Conservation (phyloP, 2,329 filamentous ascomycete genomes). For the Paecilomyces sp. region DNA sequence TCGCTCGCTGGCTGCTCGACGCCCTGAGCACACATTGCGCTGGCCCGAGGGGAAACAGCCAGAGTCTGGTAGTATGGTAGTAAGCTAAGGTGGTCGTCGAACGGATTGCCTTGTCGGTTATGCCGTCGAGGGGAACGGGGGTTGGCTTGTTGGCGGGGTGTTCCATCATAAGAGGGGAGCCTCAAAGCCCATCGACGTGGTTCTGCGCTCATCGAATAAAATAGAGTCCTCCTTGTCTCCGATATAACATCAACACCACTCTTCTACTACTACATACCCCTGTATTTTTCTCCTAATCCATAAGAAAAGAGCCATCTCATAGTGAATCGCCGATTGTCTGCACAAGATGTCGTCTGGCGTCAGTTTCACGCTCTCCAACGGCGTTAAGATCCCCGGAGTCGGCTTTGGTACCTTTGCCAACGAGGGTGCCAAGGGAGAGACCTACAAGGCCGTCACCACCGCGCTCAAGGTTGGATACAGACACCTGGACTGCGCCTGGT, state of each 20-base stretch:
- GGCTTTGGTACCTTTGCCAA: constrained; percentile 63
- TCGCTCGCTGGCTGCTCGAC: constrained; percentile 3
- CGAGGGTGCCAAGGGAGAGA: constrained; percentile 55
- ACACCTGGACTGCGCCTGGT: constrained; percentile 51
- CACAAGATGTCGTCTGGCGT: constrained; percentile 48
- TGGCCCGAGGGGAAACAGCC: background rate
- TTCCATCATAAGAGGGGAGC: background rate
- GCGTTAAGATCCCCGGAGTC: constrained; percentile 54
- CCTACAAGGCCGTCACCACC: constrained; percentile 47
- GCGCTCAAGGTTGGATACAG: constrained; percentile 47
- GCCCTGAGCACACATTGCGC: background rate
- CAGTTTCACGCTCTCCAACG: constrained; percentile 49
- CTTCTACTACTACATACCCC: background rate
- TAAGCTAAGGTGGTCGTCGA: no score
- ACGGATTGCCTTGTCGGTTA: background rate
- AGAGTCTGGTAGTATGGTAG: background rate
- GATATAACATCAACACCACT: background rate
- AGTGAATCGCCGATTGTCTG: background rate
- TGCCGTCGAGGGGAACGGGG: background rate
- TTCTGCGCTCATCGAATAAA: background rate
- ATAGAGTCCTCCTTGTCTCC: background rate
- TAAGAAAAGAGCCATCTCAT: background rate
- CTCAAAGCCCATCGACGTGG: background rate
- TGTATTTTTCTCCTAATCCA: background rate
- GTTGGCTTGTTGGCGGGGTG: background rate